Evolutionary conservation across 192 early-diverging fungal species (phyloP).

Genomic region (Entomortierella beljakovae): DNA sequence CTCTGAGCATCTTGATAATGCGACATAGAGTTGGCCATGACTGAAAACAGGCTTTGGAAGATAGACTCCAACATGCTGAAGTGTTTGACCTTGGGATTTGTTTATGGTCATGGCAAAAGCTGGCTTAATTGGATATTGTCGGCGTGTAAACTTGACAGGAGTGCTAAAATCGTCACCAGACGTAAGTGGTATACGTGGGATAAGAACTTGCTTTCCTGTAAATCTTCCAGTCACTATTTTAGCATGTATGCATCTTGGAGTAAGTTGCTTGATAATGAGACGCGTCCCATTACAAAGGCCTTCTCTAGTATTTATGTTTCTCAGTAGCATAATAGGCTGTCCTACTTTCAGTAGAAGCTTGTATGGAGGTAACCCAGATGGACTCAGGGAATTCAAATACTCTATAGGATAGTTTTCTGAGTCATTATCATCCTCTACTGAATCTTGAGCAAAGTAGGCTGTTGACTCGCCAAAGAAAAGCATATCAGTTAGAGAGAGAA

Average conservation of each 20-base stretch:
- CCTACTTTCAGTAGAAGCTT: conserved; percentile 14
- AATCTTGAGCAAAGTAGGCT: neutral
- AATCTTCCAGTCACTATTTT: conserved; percentile 9
- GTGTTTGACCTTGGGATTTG: conserved; percentile 17
- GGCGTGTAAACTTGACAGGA: conserved; percentile 14
- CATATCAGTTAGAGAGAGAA: no score
- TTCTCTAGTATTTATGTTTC: conserved; percentile 24
- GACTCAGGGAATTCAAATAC: conserved; percentile 5
- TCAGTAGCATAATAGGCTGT: conserved; percentile 24
- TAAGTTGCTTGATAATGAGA: conserved; percentile 14
- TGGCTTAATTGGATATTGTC: conserved; percentile 18
- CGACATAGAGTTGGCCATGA: conserved; percentile 12
- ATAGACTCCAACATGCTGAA: conserved; percentile 19
- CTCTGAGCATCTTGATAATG: conserved; percentile 1
- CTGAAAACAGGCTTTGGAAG: neutral
- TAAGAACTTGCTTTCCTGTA: conserved; percentile 10
- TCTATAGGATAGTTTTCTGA: neutral
- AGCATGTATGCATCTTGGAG: conserved; percentile 9
- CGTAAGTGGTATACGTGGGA: conserved; percentile 22
- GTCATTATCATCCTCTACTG: neutral
- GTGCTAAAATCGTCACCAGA: conserved; percentile 1
- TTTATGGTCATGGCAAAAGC: conserved; percentile 37
- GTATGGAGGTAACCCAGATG: conserved; percentile 8
- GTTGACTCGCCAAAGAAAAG: neutral
- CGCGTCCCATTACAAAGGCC: conserved; percentile 43